Evolutionary conservation across 768 basidiomycete genomes (phyloP).

Genomic region (Collybia nuda): DNA sequence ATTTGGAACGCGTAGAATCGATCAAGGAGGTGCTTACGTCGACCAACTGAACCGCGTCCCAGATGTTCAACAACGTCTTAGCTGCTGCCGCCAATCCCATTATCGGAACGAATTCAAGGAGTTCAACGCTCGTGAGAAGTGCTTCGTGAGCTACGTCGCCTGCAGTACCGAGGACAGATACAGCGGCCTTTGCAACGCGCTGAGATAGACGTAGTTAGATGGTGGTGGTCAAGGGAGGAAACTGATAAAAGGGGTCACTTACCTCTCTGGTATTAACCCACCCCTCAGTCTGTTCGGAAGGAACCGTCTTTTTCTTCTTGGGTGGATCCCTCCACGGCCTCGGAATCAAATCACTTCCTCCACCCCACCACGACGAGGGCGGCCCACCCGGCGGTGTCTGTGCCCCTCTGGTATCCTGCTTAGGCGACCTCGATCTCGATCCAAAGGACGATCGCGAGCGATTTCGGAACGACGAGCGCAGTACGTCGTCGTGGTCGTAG

Average conservation of each 20-base stretch:
- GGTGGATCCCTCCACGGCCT: slow-evolving; percentile 27
- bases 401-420: neutral
- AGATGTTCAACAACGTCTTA: slow-evolving; percentile 54
- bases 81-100: slow-evolving; percentile 55
- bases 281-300: slow-evolving; percentile 38
- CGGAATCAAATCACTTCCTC: slow-evolving; percentile 1
- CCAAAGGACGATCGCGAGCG: neutral
- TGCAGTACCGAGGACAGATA: slow-evolving; percentile 39
- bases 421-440: neutral
- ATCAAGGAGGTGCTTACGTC: slow-evolving; percentile 46
- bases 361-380: slow-evolving; percentile 7
- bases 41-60: slow-evolving; percentile 60
- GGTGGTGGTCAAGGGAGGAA: slow-evolving; percentile 4
- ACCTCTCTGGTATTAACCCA: slow-evolving; percentile 36
- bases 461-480: neutral
- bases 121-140: slow-evolving; percentile 38
- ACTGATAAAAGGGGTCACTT: slow-evolving; percentile 6
- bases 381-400: slow-evolving; percentile 6
- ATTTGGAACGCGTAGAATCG: neutral
- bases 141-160: slow-evolving; percentile 44
- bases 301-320: slow-evolving; percentile 31
- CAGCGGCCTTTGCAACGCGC: slow-evolving; percentile 36
- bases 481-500: neutral
- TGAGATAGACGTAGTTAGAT: slow-evolving; percentile 1
- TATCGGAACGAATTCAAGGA: slow-evolving; percentile 52